Evolutionary conservation across 2,329 filamentous ascomycete species (phyloP), one percentile per base, ranked within the genome.

Genomic region (Alternaria triticina): DNA sequence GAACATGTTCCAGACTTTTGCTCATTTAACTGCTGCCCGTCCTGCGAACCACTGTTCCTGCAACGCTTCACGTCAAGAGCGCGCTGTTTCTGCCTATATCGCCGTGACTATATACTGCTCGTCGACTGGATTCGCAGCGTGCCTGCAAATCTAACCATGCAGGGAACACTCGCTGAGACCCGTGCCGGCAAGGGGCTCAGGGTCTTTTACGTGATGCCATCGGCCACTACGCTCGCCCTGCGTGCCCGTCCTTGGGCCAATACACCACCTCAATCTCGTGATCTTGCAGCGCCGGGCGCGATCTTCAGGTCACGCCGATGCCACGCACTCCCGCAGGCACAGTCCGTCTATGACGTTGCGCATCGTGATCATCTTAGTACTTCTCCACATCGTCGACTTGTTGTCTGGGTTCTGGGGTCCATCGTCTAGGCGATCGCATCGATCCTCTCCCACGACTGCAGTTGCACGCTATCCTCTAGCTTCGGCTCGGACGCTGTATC

Each of bases 371-470:
- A 36, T 30, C 43, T 40, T 17, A 40, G 36, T 40, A 3, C 3
- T 40, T 40, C 36, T 46, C 54, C 59, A 58, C 52, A 52, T 50
- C n/a, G n/a, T 20, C 55, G 11, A 50, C 10, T 28, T 54, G 23
- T 30, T 23, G 25, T 45, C 27, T 27, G 22, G n/a, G n/a, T 54
- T 49, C 28, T 44, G 51, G 25, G 7, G 15, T 33, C 23, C 40
- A 22, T 20, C 8, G 36, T 33, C 60, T 68, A 70, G 45, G 54
- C 62, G 27, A 57, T 27, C 45, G 74, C 74, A 30, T 83, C 82
- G 23, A 84, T 70, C 69, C 80, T 82, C 70, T 84, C 83, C 83
- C 82, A 80, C 45, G 74, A 83, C 59, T 82, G 61, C 22, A 62
- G 56, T 47, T 63, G 81, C 64, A 83, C 77, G 66, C 81, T 83